A percentile compares a stretch with the other conserved stretches of the same genome.
Conservation (phyloP, 148 eudicot species). For the Diospyros kaki region DNA sequence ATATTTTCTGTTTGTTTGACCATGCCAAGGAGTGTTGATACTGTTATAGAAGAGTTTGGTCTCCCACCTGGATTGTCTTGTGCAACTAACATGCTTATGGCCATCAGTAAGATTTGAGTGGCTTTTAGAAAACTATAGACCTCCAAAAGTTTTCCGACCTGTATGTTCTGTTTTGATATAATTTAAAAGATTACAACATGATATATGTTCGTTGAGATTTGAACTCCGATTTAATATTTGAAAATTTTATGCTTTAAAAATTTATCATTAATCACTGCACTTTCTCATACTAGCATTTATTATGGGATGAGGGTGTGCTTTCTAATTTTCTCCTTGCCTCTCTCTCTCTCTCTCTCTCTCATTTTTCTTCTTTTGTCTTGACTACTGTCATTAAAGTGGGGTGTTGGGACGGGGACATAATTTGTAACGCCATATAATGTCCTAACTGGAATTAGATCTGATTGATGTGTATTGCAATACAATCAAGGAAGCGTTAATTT, state of each 20-base stretch:
- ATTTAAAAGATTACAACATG: background rate
- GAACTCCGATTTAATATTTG: background rate
- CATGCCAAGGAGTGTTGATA: background rate
- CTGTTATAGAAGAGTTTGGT: background rate
- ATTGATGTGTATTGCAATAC: background rate
- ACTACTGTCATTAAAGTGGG: background rate
- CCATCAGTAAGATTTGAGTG: slow-evolving; percentile 2
- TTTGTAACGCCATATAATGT: background rate
- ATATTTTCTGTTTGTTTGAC: background rate
- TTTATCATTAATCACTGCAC: background rate
- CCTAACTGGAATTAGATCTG: background rate
- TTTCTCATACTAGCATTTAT: background rate
- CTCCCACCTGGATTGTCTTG: background rate
- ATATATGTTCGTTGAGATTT: background rate
- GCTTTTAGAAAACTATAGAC: background rate
- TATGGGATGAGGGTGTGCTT: background rate
- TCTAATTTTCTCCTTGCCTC: background rate
- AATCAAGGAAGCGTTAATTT: background rate
- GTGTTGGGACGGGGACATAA: background rate
- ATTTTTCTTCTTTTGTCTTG: background rate
- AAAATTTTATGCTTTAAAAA: background rate
- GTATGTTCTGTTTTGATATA: background rate
- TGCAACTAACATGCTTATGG: background rate
- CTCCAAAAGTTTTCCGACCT: background rate
- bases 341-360: background rate